Evolutionary conservation across 345 rosid species (phyloP).

Genomic region (Rhizophora apiculata): DNA sequence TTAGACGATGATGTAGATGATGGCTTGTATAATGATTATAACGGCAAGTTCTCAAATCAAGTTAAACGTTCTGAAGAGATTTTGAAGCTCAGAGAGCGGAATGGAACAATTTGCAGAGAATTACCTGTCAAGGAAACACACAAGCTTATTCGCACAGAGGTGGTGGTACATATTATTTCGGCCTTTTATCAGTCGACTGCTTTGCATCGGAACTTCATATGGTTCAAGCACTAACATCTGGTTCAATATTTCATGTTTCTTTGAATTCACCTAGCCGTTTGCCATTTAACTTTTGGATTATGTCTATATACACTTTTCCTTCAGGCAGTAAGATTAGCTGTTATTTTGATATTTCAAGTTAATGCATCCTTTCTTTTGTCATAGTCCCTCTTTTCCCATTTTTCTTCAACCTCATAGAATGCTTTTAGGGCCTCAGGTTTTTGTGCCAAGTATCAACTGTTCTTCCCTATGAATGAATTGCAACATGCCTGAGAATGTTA

Average conservation of each 20-base stretch:
- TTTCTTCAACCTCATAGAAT: too few species aligned
- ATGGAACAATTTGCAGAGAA: constrained; percentile 83
- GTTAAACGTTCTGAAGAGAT: constrained; percentile 69
- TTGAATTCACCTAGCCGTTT: background rate
- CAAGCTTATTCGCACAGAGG: constrained; percentile 82
- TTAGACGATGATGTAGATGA: constrained; percentile 58
- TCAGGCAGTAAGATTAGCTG: background rate
- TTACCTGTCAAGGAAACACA: constrained; percentile 85
- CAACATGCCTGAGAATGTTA: too few species aligned
- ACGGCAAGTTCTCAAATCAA: constrained; percentile 42
- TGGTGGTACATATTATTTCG: constrained; percentile 3
- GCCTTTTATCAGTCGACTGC: background rate
- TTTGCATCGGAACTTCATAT: too few species aligned
- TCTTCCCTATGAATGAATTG: too few species aligned
- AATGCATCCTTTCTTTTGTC: too few species aligned
- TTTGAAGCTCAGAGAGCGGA: constrained; percentile 58
- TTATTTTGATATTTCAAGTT: background rate
- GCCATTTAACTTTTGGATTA: background rate
- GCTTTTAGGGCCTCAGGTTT: too few species aligned
- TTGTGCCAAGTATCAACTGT: too few species aligned
- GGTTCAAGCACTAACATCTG: too few species aligned
- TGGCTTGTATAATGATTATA: constrained; percentile 52
- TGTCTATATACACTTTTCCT: background rate
- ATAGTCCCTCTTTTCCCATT: too few species aligned
- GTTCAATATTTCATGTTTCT: too few species aligned